phyloP scores from a whole-genome alignment of 176 grass and related monocot genomes.

The Carex parvula region DNA sequence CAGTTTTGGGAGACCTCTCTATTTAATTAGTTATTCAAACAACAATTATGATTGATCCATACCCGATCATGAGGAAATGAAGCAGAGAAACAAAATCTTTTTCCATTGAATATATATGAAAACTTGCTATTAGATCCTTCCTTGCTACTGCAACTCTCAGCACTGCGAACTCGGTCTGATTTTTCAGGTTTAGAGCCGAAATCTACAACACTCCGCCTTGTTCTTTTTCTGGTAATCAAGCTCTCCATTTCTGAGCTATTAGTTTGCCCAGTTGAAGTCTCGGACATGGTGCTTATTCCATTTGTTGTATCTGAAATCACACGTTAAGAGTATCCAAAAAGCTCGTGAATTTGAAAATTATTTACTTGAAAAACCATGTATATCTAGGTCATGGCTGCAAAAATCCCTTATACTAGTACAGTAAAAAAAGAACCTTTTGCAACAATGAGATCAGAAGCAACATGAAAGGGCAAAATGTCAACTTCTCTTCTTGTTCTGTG shows the following conservation, averaged over 20 bases:
- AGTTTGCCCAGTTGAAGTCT: constrained; percentile 7
- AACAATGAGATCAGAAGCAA: constrained; percentile 58
- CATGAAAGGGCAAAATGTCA: constrained; percentile 45
- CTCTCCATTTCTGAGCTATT: constrained; percentile 5
- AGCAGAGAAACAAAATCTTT: constrained; percentile 78
- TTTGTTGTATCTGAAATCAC: constrained; percentile 1
- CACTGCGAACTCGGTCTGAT: constrained; percentile 37
- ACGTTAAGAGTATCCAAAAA: not conserved
- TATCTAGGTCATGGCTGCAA: not conserved
- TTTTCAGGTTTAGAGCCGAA: constrained; percentile 41
- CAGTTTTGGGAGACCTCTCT: not conserved
- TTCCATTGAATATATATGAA: constrained; percentile 65
- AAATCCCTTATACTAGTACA: not conserved
- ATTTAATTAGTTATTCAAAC: constrained; percentile 7
- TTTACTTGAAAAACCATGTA: not conserved
- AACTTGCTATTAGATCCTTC: constrained; percentile 42
- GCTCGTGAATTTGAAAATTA: not conserved
- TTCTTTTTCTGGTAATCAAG: constrained; percentile 46
- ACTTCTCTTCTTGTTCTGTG: constrained; percentile 64
- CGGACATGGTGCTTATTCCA: not conserved
- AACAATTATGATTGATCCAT: constrained; percentile 18
- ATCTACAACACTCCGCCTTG: constrained; percentile 29
- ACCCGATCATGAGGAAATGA: constrained; percentile 76
- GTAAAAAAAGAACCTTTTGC: constrained; percentile 51
- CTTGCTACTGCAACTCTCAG: constrained; percentile 26